Evolutionary conservation across 2,329 filamentous ascomycete species (phyloP).

Genomic region (Paecilomyces formosus): DNA sequence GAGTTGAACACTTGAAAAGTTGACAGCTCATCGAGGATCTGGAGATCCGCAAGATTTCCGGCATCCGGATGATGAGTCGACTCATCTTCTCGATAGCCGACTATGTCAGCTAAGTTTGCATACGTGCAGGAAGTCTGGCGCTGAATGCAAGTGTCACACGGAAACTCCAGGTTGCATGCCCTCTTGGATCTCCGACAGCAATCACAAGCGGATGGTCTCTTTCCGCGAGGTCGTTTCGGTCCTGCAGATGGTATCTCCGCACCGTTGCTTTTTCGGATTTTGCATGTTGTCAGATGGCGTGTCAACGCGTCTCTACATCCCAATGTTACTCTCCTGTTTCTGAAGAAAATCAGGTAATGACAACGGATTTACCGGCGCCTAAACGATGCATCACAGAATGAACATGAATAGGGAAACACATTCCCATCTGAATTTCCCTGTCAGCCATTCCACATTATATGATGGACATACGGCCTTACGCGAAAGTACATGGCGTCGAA

Average conservation of each 20-base stretch:
- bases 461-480: background rate
- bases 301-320: background rate
- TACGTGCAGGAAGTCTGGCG: background rate
- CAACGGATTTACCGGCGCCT: background rate
- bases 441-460: background rate
- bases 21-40: background rate
- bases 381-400: background rate
- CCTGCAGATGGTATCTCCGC: background rate
- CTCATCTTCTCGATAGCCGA: background rate
- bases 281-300: background rate
- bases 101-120: background rate
- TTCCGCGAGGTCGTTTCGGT: background rate
- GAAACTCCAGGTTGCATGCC: background rate
- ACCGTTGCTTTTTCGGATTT: background rate
- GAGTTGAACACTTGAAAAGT: background rate
- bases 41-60: background rate
- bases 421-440: background rate
- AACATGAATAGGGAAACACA: background rate
- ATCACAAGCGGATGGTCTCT: background rate
- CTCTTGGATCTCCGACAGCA: background rate
- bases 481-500: background rate
- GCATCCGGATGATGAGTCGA: background rate
- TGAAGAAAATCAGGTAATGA: background rate
- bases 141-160: background rate
- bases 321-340: background rate